Conservation (phyloP, 176 grass and related monocot genomes). For the Paspalum vaginatum region DNA sequence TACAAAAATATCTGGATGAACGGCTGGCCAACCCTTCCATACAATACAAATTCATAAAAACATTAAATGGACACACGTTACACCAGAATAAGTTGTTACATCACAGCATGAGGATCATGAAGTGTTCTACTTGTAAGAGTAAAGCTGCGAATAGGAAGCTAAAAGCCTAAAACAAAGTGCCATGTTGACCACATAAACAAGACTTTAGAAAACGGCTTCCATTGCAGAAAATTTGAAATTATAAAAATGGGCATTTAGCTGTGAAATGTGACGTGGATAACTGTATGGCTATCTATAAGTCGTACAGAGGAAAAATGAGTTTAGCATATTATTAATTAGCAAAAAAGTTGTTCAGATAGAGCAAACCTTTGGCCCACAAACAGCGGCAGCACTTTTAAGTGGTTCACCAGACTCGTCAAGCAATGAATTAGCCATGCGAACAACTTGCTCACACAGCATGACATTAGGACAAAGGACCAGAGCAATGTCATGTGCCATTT, state of each 20-base stretch:
- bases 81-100: slow-evolving; percentile 41
- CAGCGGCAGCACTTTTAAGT: slow-evolving; percentile 68
- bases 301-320: slow-evolving; percentile 1
- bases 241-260: slow-evolving; percentile 4
- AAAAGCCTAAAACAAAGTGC: slow-evolving; percentile 21
- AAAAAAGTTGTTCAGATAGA: slow-evolving; percentile 12
- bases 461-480: slow-evolving; percentile 92
- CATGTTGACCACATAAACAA: slow-evolving; percentile 2
- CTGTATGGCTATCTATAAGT: background rate
- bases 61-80: background rate
- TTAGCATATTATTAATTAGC: slow-evolving; percentile 21
- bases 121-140: background rate
- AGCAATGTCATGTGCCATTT: slow-evolving; percentile 19
- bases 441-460: slow-evolving; percentile 96
- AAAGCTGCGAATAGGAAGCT: slow-evolving; percentile 18
- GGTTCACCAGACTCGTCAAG: slow-evolving; percentile 70
- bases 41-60: slow-evolving; percentile 31
- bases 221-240: slow-evolving; percentile 7
- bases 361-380: slow-evolving; percentile 86
- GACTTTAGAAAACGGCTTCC: background rate
- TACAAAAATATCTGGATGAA: slow-evolving; percentile 81
- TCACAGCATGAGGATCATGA: background rate
- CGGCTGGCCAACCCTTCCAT: slow-evolving; percentile 80
- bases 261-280: slow-evolving; percentile 4
- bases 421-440: slow-evolving; percentile 77